Base-by-base conservation (phyloP, 805 yeast genomes). In the Hanseniaspora guilliermondii region DNA sequence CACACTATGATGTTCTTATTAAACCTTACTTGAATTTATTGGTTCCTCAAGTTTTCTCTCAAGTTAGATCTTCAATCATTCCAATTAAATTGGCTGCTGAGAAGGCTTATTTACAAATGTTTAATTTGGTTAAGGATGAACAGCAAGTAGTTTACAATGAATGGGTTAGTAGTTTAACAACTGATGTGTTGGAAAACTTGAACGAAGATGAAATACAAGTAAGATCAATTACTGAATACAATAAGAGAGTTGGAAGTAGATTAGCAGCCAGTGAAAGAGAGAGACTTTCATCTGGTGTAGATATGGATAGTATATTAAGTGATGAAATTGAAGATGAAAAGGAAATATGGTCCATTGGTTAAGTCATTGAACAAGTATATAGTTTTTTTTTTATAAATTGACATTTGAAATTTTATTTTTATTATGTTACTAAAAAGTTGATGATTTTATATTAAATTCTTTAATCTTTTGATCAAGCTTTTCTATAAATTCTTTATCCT, bases 21-120 rank as follows among this genome's bases (percentile, higher is more conserved):
- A 68, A 70, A 55, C 80, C 83, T 12, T 72, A 74, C 61, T 70
- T 78, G 58, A 80, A 80, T 59, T 58, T 68, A 0, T 61, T 91
- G 50, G 86, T 76, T 3, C 87, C 93, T 14, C 73, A 86, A 12
- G 81, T 88, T 2, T 91, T 91, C 65, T 71, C 83, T 0, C 82
- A 93, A 65, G 83, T 91, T 40, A 76, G 98, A 59, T 96, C 89
- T 63, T 75, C 82, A n/a, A 73, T 86, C 47, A 87, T 91, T 62
- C 97, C 98, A 4, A 82, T 91, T 60, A 89, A 88, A 63, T 74
- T 91, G 58, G 96, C 97, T 1, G 96, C 96, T 7, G 98, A 91
- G 66, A 87, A 87, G 70, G 88, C 94, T 0, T 88, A 77, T 66
- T 65, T 89, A 59, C 79, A 86, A 1, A 64, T 87, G 17, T 83